Conservation (phyloP, 257 asterid species). For the Verbascum thapsus region DNA sequence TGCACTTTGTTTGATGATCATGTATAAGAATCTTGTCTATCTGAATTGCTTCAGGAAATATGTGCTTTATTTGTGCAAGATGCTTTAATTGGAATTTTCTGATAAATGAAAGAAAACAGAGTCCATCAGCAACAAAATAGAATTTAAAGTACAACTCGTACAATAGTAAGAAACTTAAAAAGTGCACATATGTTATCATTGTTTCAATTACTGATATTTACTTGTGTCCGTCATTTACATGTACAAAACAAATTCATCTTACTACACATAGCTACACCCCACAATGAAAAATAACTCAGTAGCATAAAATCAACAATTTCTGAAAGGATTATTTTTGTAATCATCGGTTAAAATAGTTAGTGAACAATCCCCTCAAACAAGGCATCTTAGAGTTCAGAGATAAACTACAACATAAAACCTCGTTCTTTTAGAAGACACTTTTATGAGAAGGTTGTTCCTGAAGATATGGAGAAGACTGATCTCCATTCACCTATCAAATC, state of each 20-base stretch:
- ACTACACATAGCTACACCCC: conserved; percentile 12
- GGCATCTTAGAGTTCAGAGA: conserved; percentile 35
- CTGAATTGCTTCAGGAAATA: conserved; percentile 82
- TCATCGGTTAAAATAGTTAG: not conserved
- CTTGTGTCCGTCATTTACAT: too few species aligned
- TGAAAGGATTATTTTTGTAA: conserved; percentile 2
- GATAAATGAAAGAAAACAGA: conserved; percentile 30
- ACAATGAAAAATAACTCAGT: not conserved
- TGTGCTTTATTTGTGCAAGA: conserved; percentile 74
- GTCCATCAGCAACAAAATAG: conserved; percentile 13
- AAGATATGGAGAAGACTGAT: conserved; percentile 41
- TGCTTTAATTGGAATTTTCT: conserved; percentile 60
- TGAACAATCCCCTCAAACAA: conserved; percentile 17
- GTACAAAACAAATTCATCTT: conserved; percentile 4
- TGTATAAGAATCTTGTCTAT: conserved; percentile 70
- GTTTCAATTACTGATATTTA: conserved; percentile 8
- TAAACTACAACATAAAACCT: conserved; percentile 54
- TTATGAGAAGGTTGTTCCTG: conserved; percentile 35
- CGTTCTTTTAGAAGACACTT: conserved; percentile 48
- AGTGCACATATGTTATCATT: not conserved
- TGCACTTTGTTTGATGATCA: conserved; percentile 66
- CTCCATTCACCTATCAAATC: conserved; percentile 38
- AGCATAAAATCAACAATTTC: not conserved
- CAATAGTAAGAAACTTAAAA: conserved; percentile 1
- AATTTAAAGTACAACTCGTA: conserved; percentile 6